These are phyloP conservation scores for Saccharomycopsis guyanensis DNA, from an alignment of 805 yeast genomes.

Conservation along the genomic window DNA sequence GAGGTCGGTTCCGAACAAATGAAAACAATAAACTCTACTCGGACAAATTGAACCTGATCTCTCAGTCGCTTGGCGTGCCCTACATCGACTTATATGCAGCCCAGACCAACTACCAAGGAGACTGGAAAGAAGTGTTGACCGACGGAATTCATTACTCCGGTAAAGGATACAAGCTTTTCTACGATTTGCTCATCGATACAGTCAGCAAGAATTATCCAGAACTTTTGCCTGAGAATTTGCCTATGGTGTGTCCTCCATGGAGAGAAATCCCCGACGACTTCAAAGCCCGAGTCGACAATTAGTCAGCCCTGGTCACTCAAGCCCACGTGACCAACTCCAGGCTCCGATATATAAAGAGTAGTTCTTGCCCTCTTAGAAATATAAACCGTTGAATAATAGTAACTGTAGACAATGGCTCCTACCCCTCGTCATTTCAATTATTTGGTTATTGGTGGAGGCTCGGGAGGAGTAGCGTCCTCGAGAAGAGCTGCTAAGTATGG, in stretches of 20 bases:
- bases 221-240: slow-evolving; percentile 34
- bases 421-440: slow-evolving; percentile 65
- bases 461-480: slow-evolving; percentile 98
- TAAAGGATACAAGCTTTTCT: slow-evolving; percentile 43
- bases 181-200: slow-evolving; percentile 33
- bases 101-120: slow-evolving; percentile 31
- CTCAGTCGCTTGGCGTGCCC: slow-evolving; percentile 42
- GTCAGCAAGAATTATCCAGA: slow-evolving; percentile 43
- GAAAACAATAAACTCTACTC: slow-evolving; percentile 42
- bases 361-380: too few relatives aligned
- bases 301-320: too few relatives aligned
- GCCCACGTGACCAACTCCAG: too few relatives aligned
- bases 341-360: too few relatives aligned
- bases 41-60: slow-evolving; percentile 40
- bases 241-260: slow-evolving; percentile 35
- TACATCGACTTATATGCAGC: slow-evolving; percentile 47
- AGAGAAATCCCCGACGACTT: slow-evolving; percentile 26
- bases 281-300: too few relatives aligned
- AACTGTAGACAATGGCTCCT: slow-evolving; percentile 49
- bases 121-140: slow-evolving; percentile 34
- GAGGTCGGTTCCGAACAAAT: slow-evolving; percentile 40
- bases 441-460: slow-evolving; percentile 96
- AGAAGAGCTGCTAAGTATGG: slow-evolving; percentile 95
- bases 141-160: slow-evolving; percentile 61
- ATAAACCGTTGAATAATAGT: too few relatives aligned